Evolutionary conservation across 768 basidiomycete genomes (phyloP), one percentile per base, ranked within the genome.

Genomic region (Leccinum incarnatum): DNA sequence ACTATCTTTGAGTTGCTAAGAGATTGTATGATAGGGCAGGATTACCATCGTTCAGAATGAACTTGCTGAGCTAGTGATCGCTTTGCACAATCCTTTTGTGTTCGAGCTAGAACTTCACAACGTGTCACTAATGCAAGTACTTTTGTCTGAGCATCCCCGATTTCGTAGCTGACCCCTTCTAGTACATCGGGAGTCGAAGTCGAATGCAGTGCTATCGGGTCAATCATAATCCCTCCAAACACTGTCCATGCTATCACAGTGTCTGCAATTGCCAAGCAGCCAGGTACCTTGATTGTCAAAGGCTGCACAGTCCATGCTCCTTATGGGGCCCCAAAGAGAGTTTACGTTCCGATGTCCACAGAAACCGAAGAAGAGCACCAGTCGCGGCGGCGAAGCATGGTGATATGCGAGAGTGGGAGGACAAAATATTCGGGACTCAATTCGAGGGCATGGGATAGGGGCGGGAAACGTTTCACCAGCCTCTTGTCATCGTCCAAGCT

Each of bases 51-150:
- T 94, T 1, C 91, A 91, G 69, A 88, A 88, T 63, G 97, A 98
- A 71, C 73, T 75, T 4, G 75, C 94, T 30, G 95, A 98, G 65
- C 82, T 98, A 64, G 80, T 86, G 8, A 77, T 98, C 48, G 87
- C 88, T 21, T 74, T 99, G n/a, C 84, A 86, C 57, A 99, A 99
- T 72, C 93, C 94, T 2, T 96, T 88, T 72, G 83, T 92, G 4
- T 96, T 98, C 72, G 93, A 95, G 60, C 78, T 99, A 12, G 94
- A 98, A 61, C 74, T 98, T 17, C 86, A 92, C 58, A 86, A 85
- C 64, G 70, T 98, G 37, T 83, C 84, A 5, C 75, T 98, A 15
- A 93, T 94, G 95, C 94, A 61, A 62, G 34, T 47, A 23, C 74
- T 54, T 21, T 54, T 9, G 32, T 53, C 12, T 17, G 12, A 34